A percentile compares a stretch with the other conserved stretches of the same genome.
phyloP scores from a whole-genome alignment of 768 basidiomycete species.

The Ramaria rubella region DNA sequence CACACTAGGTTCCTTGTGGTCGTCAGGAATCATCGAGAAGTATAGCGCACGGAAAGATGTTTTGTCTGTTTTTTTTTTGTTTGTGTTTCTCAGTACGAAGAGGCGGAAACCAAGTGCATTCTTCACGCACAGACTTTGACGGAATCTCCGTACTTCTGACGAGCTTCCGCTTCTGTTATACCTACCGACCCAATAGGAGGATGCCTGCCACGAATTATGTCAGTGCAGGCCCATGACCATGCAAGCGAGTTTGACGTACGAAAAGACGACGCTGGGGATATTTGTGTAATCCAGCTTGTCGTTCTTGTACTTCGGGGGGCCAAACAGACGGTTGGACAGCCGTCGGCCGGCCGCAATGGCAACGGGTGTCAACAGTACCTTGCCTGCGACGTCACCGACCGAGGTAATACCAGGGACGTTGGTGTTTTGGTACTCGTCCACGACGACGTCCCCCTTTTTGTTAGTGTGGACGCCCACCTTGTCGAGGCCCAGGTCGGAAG shows the following conservation, averaged over 20 bases:
- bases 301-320: constrained; percentile 74
- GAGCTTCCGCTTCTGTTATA: constrained; percentile 86
- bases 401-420: constrained; percentile 63
- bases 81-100: too few relatives aligned
- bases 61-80: constrained; percentile 63
- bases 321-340: constrained; percentile 85
- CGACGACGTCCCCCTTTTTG: constrained; percentile 75
- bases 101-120: background rate
- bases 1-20: constrained; percentile 91
- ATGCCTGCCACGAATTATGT: constrained; percentile 46
- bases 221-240: constrained; percentile 1
- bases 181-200: constrained; percentile 95
- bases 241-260: constrained; percentile 48
- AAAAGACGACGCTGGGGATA: constrained; percentile 94
- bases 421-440: constrained; percentile 89
- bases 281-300: constrained; percentile 86
- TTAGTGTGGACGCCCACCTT: constrained; percentile 69
- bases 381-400: constrained; percentile 91
- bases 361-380: constrained; percentile 90
- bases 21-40: constrained; percentile 84
- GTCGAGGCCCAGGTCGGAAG: constrained; percentile 70
- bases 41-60: constrained; percentile 79
- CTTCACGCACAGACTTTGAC: constrained; percentile 80
- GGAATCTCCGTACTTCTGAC: constrained; percentile 77
- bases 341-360: constrained; percentile 94